A percentile compares a stretch with the other conserved stretches of the same genome.
These are phyloP conservation scores for Coemansia sp. DNA, from an alignment of 192 early-diverging fungal genomes.

Conservation along the genomic window DNA sequence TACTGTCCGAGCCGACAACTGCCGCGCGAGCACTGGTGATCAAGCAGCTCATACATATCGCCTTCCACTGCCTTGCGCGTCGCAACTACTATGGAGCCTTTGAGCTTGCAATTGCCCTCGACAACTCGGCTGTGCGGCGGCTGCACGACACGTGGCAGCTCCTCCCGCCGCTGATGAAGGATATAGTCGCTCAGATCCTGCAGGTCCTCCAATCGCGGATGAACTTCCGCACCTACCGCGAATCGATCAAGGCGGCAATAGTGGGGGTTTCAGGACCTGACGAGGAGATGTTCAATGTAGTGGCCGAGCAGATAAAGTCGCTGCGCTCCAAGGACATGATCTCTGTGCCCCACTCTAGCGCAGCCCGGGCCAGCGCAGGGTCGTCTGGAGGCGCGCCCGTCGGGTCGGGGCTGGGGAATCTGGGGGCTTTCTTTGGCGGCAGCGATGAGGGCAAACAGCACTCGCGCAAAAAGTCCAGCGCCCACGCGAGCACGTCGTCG, in stretches of 20 bases:
- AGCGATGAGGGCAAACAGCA: conserved; percentile 27
- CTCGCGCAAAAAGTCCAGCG: conserved; percentile 39
- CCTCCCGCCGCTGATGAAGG: conserved; percentile 39
- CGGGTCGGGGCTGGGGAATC: conserved; percentile 23
- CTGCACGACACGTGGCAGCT: conserved; percentile 47
- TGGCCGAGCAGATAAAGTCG: conserved; percentile 40
- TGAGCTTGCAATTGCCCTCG: conserved; percentile 49
- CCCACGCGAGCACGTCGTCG: conserved; percentile 2
- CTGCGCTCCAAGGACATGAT: conserved; percentile 41
- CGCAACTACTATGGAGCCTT: conserved; percentile 51
- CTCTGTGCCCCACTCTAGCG: conserved; percentile 13
- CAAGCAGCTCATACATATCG: conserved; percentile 47
- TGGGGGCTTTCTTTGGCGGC: conserved; percentile 34
- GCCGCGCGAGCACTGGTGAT: conserved; percentile 41
- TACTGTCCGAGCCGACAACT: conserved; percentile 39
- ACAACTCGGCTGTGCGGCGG: conserved; percentile 48
- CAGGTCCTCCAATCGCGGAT: conserved; percentile 42
- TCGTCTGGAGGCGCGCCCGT: conserved; percentile 7
- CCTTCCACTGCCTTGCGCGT: conserved; percentile 49
- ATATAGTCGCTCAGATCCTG: conserved; percentile 37
- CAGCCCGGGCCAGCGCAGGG: conserved; percentile 12
- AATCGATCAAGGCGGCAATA: conserved; percentile 47
- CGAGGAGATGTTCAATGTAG: conserved; percentile 37
- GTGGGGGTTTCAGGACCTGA: conserved; percentile 38
- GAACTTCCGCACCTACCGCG: conserved; percentile 49